Evolutionary conservation across 1,284 basidiomycete species (phyloP).

Genomic region (Spongiforma sp.): DNA sequence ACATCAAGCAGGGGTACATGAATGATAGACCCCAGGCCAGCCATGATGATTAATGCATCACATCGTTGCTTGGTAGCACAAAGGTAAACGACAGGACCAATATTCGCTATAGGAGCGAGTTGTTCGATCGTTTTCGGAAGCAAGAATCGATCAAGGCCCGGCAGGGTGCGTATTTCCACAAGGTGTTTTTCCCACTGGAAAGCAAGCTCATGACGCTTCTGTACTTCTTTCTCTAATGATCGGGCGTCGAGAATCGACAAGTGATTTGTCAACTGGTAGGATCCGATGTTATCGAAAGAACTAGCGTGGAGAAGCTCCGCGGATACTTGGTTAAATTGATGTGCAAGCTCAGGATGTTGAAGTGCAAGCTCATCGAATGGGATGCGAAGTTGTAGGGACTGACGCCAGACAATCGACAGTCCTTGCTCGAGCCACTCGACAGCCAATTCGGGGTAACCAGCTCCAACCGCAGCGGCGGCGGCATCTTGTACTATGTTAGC

Average conservation of each 20-base stretch:
- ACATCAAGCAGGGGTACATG: not conserved
- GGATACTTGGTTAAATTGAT: not conserved
- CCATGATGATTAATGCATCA: not conserved
- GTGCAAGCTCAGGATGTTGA: not conserved
- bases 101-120: not conserved
- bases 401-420: constrained; percentile 6
- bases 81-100: not conserved
- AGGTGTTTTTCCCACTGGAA: not conserved
- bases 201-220: not conserved
- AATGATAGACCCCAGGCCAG: not conserved
- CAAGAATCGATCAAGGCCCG: not conserved
- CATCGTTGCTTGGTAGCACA: not conserved
- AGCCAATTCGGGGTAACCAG: no score
- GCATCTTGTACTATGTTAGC: no score
- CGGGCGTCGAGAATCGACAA: not conserved
- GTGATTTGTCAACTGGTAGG: not conserved
- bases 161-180: not conserved
- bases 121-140: not conserved
- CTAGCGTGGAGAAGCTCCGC: not conserved
- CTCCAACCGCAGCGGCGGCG: no score
- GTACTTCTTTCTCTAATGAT: not conserved
- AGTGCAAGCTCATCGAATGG: no score
- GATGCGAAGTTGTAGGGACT: not conserved
- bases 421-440: no score
- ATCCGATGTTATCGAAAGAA: not conserved